phyloP scores from a whole-genome alignment of 345 rosid species.

The Syzygium aqueum region DNA sequence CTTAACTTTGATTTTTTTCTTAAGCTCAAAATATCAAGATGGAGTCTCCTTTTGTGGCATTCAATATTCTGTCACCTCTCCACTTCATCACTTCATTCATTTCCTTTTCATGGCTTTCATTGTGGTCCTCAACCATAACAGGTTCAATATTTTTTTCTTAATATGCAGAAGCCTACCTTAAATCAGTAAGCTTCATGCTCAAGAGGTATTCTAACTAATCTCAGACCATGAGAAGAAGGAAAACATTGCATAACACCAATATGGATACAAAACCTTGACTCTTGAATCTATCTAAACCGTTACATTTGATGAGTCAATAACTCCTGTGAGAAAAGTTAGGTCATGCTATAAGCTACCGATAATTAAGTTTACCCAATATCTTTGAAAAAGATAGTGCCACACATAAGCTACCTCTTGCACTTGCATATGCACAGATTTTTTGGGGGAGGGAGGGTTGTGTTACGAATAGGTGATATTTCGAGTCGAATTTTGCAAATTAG shows the following conservation, averaged over 20 bases:
- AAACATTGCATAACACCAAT: not conserved
- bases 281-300: rapidly evolving
- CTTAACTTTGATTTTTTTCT: not conserved
- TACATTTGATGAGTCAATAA: not conserved
- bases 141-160: not conserved
- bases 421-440: no score
- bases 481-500: not conserved
- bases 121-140: not conserved
- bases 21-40: not conserved
- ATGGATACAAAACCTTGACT: not conserved
- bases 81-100: not conserved
- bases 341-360: not conserved
- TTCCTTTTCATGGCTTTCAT: not conserved
- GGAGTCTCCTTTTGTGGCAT: not conserved
- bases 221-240: not conserved
- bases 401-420: not conserved
- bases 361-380: not conserved
- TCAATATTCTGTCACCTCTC: not conserved
- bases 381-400: not conserved
- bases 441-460: not conserved
- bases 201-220: not conserved
- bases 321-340: not conserved
- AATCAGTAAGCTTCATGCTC: not conserved
- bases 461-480: not conserved
- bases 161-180: not conserved